Conservation (phyloP, 2,329 filamentous ascomycete species). For the Leptographium lundbergii region DNA sequence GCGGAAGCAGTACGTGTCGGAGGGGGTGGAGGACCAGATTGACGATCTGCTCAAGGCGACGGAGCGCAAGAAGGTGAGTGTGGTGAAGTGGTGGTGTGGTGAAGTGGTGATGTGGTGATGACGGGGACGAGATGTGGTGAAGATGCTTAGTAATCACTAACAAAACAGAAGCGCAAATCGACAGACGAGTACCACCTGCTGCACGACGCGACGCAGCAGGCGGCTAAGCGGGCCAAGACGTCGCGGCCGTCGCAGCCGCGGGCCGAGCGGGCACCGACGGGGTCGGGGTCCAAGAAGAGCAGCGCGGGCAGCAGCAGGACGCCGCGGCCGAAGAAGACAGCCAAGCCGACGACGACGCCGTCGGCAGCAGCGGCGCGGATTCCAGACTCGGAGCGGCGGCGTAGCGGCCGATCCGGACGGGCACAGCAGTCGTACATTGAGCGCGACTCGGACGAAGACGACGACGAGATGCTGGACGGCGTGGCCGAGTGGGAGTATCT, state of each 20-base stretch:
- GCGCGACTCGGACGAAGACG: slow-evolving; percentile 43
- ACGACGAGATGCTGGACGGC: slow-evolving; percentile 48
- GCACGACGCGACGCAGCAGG: slow-evolving; percentile 22
- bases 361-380: slow-evolving; percentile 14
- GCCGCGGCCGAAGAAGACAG: slow-evolving; percentile 20
- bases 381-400: slow-evolving; percentile 35
- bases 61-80: slow-evolving; percentile 58
- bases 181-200: slow-evolving; percentile 31
- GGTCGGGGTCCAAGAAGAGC: not conserved
- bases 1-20: slow-evolving; percentile 70
- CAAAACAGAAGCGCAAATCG: slow-evolving; percentile 42
- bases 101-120: not conserved
- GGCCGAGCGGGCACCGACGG: not conserved
- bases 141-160: not conserved
- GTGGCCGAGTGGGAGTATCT: slow-evolving; percentile 46
- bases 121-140: not conserved
- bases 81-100: not conserved
- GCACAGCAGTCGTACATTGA: slow-evolving; percentile 39
- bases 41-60: slow-evolving; percentile 53
- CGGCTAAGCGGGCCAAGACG: slow-evolving; percentile 26
- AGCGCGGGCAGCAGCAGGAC: not conserved
- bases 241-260: slow-evolving; percentile 16
- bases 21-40: slow-evolving; percentile 61
- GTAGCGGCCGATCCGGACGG: slow-evolving; percentile 37
- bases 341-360: slow-evolving; percentile 15